Percentiles rank a stretch among this genome's conserved stretches.
Evolutionary conservation across 306 rosid genomes (phyloP).

Genomic region (Lotus japonicus): DNA sequence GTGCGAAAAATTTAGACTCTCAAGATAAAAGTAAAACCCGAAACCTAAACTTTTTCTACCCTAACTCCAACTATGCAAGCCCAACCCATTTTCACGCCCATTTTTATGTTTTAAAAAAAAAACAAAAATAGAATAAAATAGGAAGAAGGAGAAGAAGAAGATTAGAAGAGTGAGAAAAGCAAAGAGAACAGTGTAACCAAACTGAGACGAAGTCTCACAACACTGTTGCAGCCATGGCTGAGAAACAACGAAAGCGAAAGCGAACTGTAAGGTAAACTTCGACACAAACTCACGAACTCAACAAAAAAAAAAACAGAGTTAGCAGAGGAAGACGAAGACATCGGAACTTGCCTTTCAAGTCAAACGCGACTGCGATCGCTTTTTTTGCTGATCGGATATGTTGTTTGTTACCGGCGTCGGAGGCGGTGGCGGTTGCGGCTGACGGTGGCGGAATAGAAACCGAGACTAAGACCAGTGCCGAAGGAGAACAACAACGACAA

Average conservation of each 20-base stretch:
- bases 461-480: too few species aligned
- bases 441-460: too few species aligned
- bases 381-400: slow-evolving; percentile 46
- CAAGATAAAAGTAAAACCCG: too few species aligned
- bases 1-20: too few species aligned
- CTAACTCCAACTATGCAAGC: neutral
- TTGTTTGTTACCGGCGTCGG: slow-evolving; percentile 20
- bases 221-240: neutral
- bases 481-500: neutral
- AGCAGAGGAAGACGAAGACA: too few species aligned
- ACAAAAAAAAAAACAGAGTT: neutral
- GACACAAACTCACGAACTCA: slow-evolving; percentile 1
- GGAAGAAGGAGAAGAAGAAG: neutral
- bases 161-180: neutral
- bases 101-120: neutral
- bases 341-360: neutral
- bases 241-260: neutral
- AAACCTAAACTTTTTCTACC: too few species aligned
- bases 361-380: too few species aligned
- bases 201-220: neutral
- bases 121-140: neutral
- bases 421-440: neutral
- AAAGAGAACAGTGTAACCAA: neutral
- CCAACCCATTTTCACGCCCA: neutral
- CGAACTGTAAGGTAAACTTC: neutral